These are phyloP conservation scores for Luvunga scandens DNA, from an alignment of 345 rosid species.

Conservation along the genomic window DNA sequence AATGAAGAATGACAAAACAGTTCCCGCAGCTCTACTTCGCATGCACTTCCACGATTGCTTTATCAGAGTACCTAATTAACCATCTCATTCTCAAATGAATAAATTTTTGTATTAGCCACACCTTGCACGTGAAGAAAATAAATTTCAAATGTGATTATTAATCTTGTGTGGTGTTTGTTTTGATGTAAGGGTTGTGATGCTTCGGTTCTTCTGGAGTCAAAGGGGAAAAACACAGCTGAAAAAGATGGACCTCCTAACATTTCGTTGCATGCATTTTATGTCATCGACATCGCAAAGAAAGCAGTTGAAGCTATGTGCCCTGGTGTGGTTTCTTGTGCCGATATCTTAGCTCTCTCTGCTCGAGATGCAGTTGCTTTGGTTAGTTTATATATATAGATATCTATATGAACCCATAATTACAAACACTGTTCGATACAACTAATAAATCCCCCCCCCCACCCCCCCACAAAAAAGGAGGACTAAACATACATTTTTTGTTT, in stretches of 20 bases:
- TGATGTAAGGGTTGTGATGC: conserved; percentile 79
- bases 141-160: not conserved
- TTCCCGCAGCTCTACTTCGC: conserved; percentile 77
- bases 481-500: not conserved
- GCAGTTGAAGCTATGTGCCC: conserved; percentile 77
- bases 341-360: conserved; percentile 81
- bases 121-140: not conserved
- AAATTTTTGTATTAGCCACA: not conserved
- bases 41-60: conserved; percentile 94
- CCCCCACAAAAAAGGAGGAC: not conserved
- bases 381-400: conserved; percentile 5
- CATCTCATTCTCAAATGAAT: too few relatives aligned
- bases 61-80: conserved; percentile 41
- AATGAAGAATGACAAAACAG: conserved; percentile 61
- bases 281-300: conserved; percentile 74
- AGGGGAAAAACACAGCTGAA: conserved; percentile 66
- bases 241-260: conserved; percentile 93
- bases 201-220: conserved; percentile 70
- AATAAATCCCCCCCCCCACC: too few relatives aligned
- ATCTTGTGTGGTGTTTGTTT: not conserved
- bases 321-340: conserved; percentile 86
- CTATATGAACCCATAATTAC: not conserved
- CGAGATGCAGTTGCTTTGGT: conserved; percentile 79
- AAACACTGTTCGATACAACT: not conserved
- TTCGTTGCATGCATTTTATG: conserved; percentile 84